A percentile compares a stretch with the other conserved stretches of the same genome.
These are phyloP conservation scores for Colletotrichum zoysiae DNA, from an alignment of 2,329 filamentous ascomycete genomes.

Conservation along the genomic window DNA sequence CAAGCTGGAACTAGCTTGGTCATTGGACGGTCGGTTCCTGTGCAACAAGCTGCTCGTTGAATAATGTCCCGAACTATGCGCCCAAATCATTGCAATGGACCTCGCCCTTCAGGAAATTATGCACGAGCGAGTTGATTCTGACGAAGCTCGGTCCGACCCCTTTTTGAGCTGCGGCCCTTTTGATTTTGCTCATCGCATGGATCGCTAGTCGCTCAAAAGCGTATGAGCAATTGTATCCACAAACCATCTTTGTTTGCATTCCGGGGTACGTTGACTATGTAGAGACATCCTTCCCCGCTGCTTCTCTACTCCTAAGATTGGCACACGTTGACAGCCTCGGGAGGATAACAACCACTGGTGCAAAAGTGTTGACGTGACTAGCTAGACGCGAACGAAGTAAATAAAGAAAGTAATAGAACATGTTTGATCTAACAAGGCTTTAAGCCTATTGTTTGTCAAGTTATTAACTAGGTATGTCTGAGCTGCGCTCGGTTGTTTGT, in stretches of 20 bases:
- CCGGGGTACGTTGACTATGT: too few relatives aligned
- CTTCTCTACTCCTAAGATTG: background rate
- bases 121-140: background rate
- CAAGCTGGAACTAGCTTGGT: constrained; percentile 5
- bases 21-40: background rate
- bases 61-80: constrained; percentile 36
- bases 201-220: background rate
- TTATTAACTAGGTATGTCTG: background rate
- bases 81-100: constrained; percentile 24
- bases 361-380: background rate
- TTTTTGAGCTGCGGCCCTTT: background rate
- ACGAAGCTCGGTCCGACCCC: background rate
- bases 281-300: too few relatives aligned
- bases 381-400: background rate
- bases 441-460: background rate
- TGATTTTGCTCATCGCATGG: background rate
- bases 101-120: background rate
- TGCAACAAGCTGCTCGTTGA: constrained; percentile 5
- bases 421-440: background rate
- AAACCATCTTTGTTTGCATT: background rate
- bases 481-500: background rate
- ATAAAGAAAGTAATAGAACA: background rate
- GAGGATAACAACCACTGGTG: background rate
- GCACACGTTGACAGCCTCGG: too few relatives aligned
- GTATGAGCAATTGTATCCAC: background rate